These are phyloP conservation scores for Lentinula aciculospora DNA, from an alignment of 768 basidiomycete species.

Conservation along the genomic window DNA sequence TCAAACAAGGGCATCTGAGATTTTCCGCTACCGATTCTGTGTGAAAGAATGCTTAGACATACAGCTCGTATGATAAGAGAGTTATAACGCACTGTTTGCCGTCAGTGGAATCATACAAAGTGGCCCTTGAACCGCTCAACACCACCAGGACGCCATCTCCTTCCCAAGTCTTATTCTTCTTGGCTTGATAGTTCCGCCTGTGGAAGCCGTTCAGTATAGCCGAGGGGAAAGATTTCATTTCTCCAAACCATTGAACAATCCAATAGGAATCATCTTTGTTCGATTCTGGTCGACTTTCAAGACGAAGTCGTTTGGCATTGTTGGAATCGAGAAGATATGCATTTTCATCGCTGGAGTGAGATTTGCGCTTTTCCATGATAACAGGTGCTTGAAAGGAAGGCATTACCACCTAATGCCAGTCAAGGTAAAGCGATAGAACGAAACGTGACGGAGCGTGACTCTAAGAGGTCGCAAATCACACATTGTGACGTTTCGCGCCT, in stretches of 20 bases:
- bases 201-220: not conserved
- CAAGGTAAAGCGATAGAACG: not conserved
- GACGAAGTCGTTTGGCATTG: not conserved
- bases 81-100: conserved; percentile 52
- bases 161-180: conserved; percentile 91
- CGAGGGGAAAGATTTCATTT: not conserved
- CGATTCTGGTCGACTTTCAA: not conserved
- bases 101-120: conserved; percentile 50
- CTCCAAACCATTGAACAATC: conserved; percentile 76
- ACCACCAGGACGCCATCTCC: conserved; percentile 69
- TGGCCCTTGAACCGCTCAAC: conserved; percentile 30
- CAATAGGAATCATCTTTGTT: conserved; percentile 40
- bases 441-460: not conserved
- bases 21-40: conserved; percentile 52
- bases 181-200: conserved; percentile 66
- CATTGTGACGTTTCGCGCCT: not conserved
- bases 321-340: not conserved
- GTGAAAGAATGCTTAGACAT: not conserved
- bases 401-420: not conserved
- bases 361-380: not conserved
- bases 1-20: conserved; percentile 32
- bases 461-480: not conserved
- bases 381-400: conserved; percentile 1
- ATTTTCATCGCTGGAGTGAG: not conserved
- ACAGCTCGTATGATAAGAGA: not conserved